phyloP scores from a whole-genome alignment of 441 rosid species.

The Arabidopsis lyrata region DNA sequence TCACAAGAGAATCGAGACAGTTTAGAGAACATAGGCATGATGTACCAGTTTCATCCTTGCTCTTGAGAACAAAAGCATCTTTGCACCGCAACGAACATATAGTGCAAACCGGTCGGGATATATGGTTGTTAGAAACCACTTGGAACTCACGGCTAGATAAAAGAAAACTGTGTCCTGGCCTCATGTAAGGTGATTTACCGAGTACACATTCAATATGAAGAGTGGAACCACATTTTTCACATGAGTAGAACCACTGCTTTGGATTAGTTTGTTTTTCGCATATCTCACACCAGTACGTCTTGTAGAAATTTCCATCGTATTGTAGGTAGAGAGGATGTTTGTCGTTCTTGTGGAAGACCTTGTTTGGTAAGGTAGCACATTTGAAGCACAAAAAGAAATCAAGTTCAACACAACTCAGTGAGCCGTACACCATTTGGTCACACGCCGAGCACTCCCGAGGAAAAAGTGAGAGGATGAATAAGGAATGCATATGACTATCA shows the following conservation, averaged over 20 bases:
- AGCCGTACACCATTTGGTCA: background rate
- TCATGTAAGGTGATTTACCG: background rate
- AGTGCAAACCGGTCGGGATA: background rate
- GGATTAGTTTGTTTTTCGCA: background rate
- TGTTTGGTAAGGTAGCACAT: background rate
- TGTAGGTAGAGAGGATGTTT: background rate
- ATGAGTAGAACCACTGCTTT: background rate
- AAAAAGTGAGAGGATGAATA: background rate
- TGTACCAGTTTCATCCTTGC: background rate
- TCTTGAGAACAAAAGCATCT: background rate
- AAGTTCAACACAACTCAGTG: background rate
- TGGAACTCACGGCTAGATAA: background rate
- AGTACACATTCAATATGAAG: background rate
- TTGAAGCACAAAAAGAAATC: background rate
- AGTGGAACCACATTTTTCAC: background rate
- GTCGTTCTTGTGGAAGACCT: background rate
- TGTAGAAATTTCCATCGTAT: background rate
- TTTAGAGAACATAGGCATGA: background rate
- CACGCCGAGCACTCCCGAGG: background rate
- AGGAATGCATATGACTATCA: background rate
- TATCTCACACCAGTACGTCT: background rate
- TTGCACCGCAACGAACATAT: background rate
- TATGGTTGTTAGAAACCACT: background rate
- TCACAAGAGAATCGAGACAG: background rate
- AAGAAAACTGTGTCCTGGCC: background rate